Percentiles rank a stretch among this genome's conserved stretches.
Conservation (phyloP, 1,139 yeast species). For the Eremothecium gossypii region DNA sequence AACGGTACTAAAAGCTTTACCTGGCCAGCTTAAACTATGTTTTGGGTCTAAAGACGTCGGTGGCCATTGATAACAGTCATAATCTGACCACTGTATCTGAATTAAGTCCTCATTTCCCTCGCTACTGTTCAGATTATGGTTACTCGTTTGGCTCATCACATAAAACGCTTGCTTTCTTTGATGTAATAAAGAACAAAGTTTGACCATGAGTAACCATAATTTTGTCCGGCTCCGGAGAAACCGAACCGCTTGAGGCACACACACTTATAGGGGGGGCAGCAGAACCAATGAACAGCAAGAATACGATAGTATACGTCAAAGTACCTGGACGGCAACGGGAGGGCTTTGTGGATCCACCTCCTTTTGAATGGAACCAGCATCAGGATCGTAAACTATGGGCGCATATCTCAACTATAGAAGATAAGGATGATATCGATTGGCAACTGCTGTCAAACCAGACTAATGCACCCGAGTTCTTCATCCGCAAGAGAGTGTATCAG, state of each 20-base stretch:
- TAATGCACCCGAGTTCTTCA: slow-evolving; percentile 23
- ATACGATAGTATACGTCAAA: slow-evolving; percentile 26
- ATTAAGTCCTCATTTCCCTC: slow-evolving; percentile 4
- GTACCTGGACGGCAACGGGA: slow-evolving; percentile 33
- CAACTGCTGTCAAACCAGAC: slow-evolving; percentile 17
- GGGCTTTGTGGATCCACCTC: slow-evolving; percentile 34
- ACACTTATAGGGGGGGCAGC: no score
- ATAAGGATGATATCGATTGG: slow-evolving; percentile 35
- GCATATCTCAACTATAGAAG: slow-evolving; percentile 30
- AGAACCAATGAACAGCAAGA: slow-evolving; percentile 19
- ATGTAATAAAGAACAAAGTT: background rate
- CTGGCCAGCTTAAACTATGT: slow-evolving; percentile 23
- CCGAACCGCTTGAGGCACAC: no score
- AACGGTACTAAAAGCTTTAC: slow-evolving; percentile 38
- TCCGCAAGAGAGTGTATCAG: slow-evolving; percentile 24
- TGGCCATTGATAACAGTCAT: slow-evolving; percentile 53
- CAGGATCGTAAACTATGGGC: slow-evolving; percentile 38
- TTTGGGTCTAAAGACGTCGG: slow-evolving; percentile 37
- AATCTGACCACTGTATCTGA: slow-evolving; percentile 33
- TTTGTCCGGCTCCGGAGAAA: no score
- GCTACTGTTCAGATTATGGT: background rate
- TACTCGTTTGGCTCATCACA: background rate
- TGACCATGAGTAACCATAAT: background rate
- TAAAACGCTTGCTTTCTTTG: background rate
- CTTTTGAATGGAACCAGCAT: slow-evolving; percentile 34